Evolutionary conservation across 768 basidiomycete genomes (phyloP), one percentile per base, ranked within the genome.

Genomic region (Phaeotremella skinneri): DNA sequence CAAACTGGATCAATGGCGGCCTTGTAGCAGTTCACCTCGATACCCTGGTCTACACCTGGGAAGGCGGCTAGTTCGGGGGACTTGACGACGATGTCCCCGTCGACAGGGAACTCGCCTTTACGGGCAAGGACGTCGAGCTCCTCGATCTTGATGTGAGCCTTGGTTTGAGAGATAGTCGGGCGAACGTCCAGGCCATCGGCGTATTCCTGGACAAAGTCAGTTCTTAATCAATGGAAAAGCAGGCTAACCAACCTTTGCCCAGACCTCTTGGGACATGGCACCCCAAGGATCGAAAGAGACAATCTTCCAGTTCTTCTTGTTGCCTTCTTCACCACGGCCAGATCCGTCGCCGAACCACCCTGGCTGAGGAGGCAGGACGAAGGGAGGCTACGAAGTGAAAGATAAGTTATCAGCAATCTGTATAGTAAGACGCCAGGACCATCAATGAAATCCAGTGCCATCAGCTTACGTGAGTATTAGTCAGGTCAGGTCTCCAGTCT

Each of bases 1-100:
- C 93, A 97, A 14, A 97, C 92, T 0, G 93, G 94, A 72, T 97
- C 94, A 6, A 97, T 87, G 0, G 94, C 93, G 0, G 92, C 93
- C 79, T 97, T 97, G 74, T 85, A 86, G n/a, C 88, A 83, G 47
- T 80, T 84, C 13, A 97, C 84, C 79, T 98, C 94, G 17, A 97
- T 84, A 4, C 94, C 93, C 6, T 86, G 84, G 52, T 78, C 75
- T 11, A 69, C 73, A 23, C 71, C 76, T 5, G 69, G 70, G 61
- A 72, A 75, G 25, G 75, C 74, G 7, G 64, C 51, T 2, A 71
- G 57, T 45, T 68, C 62, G 26, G 61, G 78, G 62, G 86, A 88
- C 76, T 82, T 82, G 63, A 89, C 72, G 30, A 96, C 87, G 55
- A 97, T 79, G 72, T 85, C 87, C 3, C 90, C 92, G 74, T 98